Percentiles rank a stretch among this genome's conserved stretches.
phyloP scores from a whole-genome alignment of 2,329 filamentous ascomycete species.

The Karstenula rhodostoma region DNA sequence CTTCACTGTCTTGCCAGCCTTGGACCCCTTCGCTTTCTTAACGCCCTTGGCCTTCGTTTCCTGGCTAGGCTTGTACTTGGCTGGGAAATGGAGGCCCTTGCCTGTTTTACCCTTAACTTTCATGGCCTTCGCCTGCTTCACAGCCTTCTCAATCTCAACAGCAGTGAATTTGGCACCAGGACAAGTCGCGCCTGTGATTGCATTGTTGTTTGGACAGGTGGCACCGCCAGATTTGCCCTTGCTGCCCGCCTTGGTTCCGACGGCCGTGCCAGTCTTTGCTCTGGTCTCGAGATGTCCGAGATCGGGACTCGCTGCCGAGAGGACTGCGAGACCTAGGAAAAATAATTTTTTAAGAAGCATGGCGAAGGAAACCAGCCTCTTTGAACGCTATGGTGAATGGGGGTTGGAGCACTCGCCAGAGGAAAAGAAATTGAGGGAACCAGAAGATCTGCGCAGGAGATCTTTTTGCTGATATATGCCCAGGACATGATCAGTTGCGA shows the following conservation, averaged over 20 bases:
- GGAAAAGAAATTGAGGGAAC: not conserved
- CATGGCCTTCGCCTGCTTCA: constrained; percentile 11
- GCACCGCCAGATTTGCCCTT: constrained; percentile 1
- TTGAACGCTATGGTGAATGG: not conserved
- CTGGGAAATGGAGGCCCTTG: constrained; percentile 11
- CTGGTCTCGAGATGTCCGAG: not conserved
- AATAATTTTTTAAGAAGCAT: constrained; percentile 2
- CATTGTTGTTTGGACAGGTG: not conserved
- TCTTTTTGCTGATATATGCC: not conserved
- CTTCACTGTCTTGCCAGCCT: not conserved
- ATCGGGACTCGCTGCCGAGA: not conserved
- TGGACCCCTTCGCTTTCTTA: not conserved
- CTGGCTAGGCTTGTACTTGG: constrained; percentile 2
- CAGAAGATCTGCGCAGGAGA: not conserved
- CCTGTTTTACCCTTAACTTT: constrained; percentile 11
- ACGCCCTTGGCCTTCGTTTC: constrained; percentile 6
- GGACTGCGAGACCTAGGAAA: constrained; percentile 3
- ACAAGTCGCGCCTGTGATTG: constrained; percentile 2
- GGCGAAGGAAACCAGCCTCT: not conserved
- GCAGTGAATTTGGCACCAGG: constrained; percentile 6
- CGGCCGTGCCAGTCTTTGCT: not conserved
- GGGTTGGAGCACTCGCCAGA: not conserved
- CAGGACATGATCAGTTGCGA: not conserved
- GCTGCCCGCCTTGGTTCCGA: constrained; percentile 1
- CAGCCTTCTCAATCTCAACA: not conserved